Conservation (phyloP, 2,329 filamentous ascomycete species). For the Nemania bipapillata region DNA sequence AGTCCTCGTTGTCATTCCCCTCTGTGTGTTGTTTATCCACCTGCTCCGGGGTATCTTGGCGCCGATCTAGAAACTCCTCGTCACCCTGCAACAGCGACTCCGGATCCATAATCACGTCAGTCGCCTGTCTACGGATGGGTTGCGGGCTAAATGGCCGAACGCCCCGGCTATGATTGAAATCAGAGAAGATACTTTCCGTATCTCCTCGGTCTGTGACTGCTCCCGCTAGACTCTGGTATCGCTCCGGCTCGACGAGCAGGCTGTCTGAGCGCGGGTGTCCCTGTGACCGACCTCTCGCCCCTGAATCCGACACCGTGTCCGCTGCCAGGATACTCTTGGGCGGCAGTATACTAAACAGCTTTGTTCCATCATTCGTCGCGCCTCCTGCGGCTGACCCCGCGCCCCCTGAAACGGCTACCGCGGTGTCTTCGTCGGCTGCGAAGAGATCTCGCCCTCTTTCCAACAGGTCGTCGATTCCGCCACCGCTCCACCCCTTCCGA, state of each 20-base stretch:
- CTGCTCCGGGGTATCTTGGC: not conserved
- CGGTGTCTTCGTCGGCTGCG: conserved; percentile 55
- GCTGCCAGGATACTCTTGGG: conserved; percentile 70
- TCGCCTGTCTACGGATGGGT: conserved; percentile 52
- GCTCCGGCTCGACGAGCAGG: conserved; percentile 61
- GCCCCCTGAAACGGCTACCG: conserved; percentile 29
- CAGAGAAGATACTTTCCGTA: conserved; percentile 64
- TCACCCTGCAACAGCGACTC: conserved; percentile 46
- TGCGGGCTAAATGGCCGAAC: conserved; percentile 71
- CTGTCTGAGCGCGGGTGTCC: conserved; percentile 64
- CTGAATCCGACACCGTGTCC: conserved; percentile 58
- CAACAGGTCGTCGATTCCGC: conserved; percentile 72
- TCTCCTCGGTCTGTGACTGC: conserved; percentile 62
- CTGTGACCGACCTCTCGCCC: conserved; percentile 38
- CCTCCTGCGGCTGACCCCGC: conserved; percentile 48
- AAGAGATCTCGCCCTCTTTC: conserved; percentile 73
- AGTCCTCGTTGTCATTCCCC: conserved; percentile 15
- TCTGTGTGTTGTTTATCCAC: conserved; percentile 32
- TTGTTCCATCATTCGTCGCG: conserved; percentile 53
- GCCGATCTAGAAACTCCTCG: conserved; percentile 34
- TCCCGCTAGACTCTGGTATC: conserved; percentile 68
- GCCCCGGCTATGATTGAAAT: conserved; percentile 65
- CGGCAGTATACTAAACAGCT: conserved; percentile 72
- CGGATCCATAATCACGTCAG: conserved; percentile 51
- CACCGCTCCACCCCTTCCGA: conserved; percentile 74